Evolutionary conservation across 2,329 filamentous ascomycete genomes (phyloP).

Genomic region (Fusarium pseudonygamai): DNA sequence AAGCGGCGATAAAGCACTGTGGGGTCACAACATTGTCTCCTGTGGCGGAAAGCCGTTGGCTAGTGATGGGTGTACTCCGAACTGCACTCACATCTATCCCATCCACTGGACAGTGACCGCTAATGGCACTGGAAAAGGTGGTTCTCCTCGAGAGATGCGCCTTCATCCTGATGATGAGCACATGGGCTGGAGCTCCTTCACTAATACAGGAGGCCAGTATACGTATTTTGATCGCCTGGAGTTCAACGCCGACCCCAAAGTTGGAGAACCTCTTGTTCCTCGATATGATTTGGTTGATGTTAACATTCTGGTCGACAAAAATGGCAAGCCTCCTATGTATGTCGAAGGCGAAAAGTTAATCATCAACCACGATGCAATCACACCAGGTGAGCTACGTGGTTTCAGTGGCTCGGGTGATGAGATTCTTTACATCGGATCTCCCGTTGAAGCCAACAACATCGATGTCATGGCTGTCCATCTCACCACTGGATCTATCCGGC

Average conservation of each 20-base stretch:
- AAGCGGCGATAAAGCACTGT: slow-evolving; percentile 50
- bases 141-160: slow-evolving; percentile 53
- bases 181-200: slow-evolving; percentile 54
- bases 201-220: slow-evolving; percentile 35
- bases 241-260: slow-evolving; percentile 50
- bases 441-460: slow-evolving; percentile 55
- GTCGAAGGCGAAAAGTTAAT: not conserved
- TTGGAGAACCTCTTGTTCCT: not conserved
- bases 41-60: slow-evolving; percentile 48
- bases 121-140: slow-evolving; percentile 46
- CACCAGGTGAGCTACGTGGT: slow-evolving; percentile 56
- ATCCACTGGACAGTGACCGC: slow-evolving; percentile 25
- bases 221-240: slow-evolving; percentile 51
- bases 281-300: not conserved
- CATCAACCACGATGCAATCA: not conserved
- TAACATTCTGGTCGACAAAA: not conserved
- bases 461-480: slow-evolving; percentile 55
- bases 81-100: slow-evolving; percentile 9
- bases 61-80: slow-evolving; percentile 23
- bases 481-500: slow-evolving; percentile 51
- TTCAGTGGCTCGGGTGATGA: slow-evolving; percentile 55
- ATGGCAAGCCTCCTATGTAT: not conserved
- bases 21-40: slow-evolving; percentile 49
- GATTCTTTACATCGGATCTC: slow-evolving; percentile 53
- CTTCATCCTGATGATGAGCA: slow-evolving; percentile 57